Conservation (phyloP, 2,329 filamentous ascomycete species). For the Davidsoniella australis region DNA sequence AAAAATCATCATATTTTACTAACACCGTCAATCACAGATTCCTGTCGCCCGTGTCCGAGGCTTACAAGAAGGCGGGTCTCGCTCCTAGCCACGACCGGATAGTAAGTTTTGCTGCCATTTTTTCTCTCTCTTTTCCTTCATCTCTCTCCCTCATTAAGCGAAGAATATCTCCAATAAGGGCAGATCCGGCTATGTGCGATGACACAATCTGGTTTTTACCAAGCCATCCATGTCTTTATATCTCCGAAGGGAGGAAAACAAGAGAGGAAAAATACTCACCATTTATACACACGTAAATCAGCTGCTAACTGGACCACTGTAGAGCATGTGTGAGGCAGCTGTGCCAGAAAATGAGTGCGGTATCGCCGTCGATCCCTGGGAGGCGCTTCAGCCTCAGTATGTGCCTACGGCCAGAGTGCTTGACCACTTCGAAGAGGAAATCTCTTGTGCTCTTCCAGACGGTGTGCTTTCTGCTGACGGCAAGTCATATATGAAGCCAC, state of each 20-base stretch:
- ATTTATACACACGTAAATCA: neutral
- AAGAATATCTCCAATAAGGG: too few relatives aligned
- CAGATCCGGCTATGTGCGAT: neutral
- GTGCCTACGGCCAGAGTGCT: conserved; percentile 77
- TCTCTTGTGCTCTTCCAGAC: conserved; percentile 58
- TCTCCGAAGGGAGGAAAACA: too few relatives aligned
- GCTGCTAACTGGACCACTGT: conserved; percentile 2
- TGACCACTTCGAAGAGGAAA: conserved; percentile 80
- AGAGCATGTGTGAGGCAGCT: conserved; percentile 68
- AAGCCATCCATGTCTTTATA: neutral
- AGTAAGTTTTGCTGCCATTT: conserved; percentile 5
- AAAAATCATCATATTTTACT: neutral
- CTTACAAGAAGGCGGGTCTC: conserved; percentile 23
- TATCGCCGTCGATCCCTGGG: conserved; percentile 80
- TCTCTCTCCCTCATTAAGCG: too few relatives aligned
- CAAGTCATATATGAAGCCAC: conserved; percentile 40
- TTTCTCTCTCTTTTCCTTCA: too few relatives aligned
- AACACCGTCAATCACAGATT: conserved; percentile 20
- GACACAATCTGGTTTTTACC: neutral
- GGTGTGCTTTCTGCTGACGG: conserved; percentile 57
- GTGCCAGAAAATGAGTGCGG: conserved; percentile 53
- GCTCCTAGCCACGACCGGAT: conserved; percentile 23
- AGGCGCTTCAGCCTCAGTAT: conserved; percentile 66
- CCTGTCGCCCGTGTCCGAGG: conserved; percentile 19
- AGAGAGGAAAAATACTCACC: too few relatives aligned